Evolutionary conservation across 176 grass and related monocot genomes (phyloP), one percentile per base, ranked within the genome.

Genomic region (Musa troglodytarum): DNA sequence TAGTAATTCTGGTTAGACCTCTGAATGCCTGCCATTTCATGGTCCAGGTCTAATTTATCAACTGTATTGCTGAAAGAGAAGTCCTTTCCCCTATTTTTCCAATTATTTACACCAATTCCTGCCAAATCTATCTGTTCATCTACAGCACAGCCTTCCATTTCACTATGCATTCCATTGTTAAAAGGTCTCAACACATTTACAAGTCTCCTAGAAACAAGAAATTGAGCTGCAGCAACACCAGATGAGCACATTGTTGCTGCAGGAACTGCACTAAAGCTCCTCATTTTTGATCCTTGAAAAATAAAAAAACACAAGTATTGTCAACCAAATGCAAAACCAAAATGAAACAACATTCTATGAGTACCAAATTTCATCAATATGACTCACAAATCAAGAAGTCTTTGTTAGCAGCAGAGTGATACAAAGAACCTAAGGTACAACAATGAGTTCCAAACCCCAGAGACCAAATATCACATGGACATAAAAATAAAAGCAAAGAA

Each of bases 221-320:
- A 52, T 10, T 23, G 49, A 54, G 55, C 69, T 64, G 78, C 78
- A 64, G 78, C 69, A 64, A 80, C 69, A 28, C 68, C 57, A 11
- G 78, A 80, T 53, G 78, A 80, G 1, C 69, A 56, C 21, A 80
- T 15, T 12, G 78, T 58, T 80, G 69, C 69, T 11, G 49, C 34
- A 54, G 69, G 78, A 53, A 80, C 58, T 73, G 56, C 34, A 53
- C 13, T 57, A 22, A 80, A 80, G 28, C 34, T 73, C 69, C 69
- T 80, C 69, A 28, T 71, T 14, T 9, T 15, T 73, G 49, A 53
- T 53, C 78, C 78, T 80, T 49, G 58, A 34, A 49, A 53, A 54
- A 15, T 11, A 2, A 49, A 28, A 26, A 56, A 26, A 53, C 10
- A n/a, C 34, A 43, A 43, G n/a, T 0, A 69, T 20, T 50, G 15